Base-by-base conservation (phyloP, 139 green algal species). In the Tetradesmus obliquus region DNA sequence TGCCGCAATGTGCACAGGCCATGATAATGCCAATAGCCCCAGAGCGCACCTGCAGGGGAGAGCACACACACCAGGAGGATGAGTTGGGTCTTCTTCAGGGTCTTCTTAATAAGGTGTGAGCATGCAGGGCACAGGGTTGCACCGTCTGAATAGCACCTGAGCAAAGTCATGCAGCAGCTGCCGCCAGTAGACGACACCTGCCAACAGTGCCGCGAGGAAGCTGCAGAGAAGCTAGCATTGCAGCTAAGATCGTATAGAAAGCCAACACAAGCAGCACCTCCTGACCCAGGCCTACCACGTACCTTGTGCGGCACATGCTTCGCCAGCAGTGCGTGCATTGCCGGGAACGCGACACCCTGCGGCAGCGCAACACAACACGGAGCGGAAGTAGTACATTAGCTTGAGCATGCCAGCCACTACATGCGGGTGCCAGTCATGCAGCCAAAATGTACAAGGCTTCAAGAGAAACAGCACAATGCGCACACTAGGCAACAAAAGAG, bases 341-440 rank as follows among this genome's bases (percentile, higher is more conserved):
- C 92, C 1, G 96, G 96, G 88, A 97, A 97, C 22, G 96, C 96
- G 1, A 97, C 94, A 2, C 96, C 96, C 93, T 98, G 89, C 4
- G 60, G 45, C 32, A 84, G 24, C 2, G 45, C 79, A 55, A 15
- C 95, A 3, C 95, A 76, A 24, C 66, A 76, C 15, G n/a, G n/a
- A 6, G 32, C 32, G 32, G 32, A 45, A 45, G 66, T 3, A 24
- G 66, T 4, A 76, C 5, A 19, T 76, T 19, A 76, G 66, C 66
- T 24, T 6, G 6, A 5, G 17, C 66, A 24, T 24, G 7, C 66
- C n/a, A 20, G 60, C 60, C 60, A 71, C 7, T 71, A 13, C 60
- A 3, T 71, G 2, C 8, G 8, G 57, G 57, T 66, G 8, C 57
- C 57, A 45, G 32, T 45, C 32, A 45, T 0, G 32, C 32, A 45